Percentiles rank a stretch among this genome's conserved stretches.
Conservation (phyloP, 2,329 filamentous ascomycete genomes). For the Colletotrichum costaricense region DNA sequence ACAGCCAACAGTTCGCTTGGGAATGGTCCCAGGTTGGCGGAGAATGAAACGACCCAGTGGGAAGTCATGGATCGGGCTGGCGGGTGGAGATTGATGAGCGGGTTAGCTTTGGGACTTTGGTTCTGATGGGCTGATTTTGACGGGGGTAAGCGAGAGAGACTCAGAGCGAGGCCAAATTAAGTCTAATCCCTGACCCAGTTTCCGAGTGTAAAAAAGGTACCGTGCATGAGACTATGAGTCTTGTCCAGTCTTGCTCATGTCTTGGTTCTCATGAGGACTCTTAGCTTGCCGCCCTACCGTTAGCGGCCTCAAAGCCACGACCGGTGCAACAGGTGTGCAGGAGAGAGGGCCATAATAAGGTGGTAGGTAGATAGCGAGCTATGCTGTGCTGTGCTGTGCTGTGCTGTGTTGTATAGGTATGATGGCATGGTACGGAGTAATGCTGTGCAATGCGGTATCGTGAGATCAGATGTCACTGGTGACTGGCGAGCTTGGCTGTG, state of each 20-base stretch:
- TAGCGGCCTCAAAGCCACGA: slow-evolving; percentile 31
- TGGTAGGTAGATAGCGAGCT: background rate
- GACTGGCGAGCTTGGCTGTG: slow-evolving; percentile 1
- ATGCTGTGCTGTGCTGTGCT: background rate
- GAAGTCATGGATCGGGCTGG: slow-evolving; percentile 16
- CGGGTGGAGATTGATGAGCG: slow-evolving; percentile 16
- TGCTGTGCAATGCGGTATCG: background rate
- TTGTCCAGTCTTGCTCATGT: background rate
- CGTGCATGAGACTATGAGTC: slow-evolving; percentile 27
- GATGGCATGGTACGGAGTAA: too few species aligned
- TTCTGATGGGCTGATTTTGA: slow-evolving; percentile 33
- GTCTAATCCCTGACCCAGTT: background rate
- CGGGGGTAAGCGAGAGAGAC: slow-evolving; percentile 26
- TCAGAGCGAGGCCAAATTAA: slow-evolving; percentile 25
- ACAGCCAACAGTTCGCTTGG: slow-evolving; percentile 1
- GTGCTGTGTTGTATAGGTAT: background rate
- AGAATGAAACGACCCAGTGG: slow-evolving; percentile 25
- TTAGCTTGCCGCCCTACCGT: slow-evolving; percentile 3
- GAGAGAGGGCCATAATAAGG: background rate
- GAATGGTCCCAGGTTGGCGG: slow-evolving; percentile 17
- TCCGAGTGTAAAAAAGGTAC: slow-evolving; percentile 25
- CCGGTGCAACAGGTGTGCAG: slow-evolving; percentile 11
- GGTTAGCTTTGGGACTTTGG: slow-evolving; percentile 23
- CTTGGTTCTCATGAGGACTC: background rate
- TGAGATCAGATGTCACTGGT: background rate